Base-by-base conservation (phyloP, 2,329 filamentous ascomycete species). In the Colletotrichum liaoningense region DNA sequence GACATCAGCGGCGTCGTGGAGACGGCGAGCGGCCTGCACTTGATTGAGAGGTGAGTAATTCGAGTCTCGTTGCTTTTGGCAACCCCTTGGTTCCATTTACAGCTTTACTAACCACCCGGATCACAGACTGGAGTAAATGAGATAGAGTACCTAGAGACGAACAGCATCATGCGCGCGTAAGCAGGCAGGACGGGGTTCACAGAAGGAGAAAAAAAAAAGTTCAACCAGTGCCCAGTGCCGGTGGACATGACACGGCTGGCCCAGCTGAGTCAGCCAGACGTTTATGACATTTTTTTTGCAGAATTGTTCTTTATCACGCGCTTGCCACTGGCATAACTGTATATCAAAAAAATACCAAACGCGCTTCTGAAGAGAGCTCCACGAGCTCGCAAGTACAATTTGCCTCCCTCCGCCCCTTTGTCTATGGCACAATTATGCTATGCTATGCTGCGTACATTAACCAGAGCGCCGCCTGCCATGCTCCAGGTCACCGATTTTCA, bases 21-120 rank as follows among this genome's bases (percentile, higher is more conserved):
- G 84, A 98, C 97, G 52, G 95, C 95, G 63, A 98, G 95, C 65
- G 97, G 97, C 1, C 87, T 98, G 80, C 97, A 99, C 86, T 87
- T 99, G 84, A 99, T 99, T 84, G 93, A 98, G 86, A 93, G 95
- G 95, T 97, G 88, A 71, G 83, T n/a, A 8, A 35, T 24, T 19
- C 19, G 4, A n/a, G 42, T n/a, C 19, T 22, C 1, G 3, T 49
- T 49, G 6, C 19, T 22, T n/a, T 5, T 12, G 3, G 33, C 33
- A 49, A 49, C 42, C 8, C 19, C 8, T 8, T 8, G 26, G 9
- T 49, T 22, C n/a, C 4, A 7, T 14, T 24, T 26, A 63, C 28
- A 28, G 16, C n/a, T 49, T 28, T 22, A 30, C 66, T 59, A 30
- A 72, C 93, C 95, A 84, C 85, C 95, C 95, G 80, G 80, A 95